These are phyloP conservation scores for Porphyrellus cyaneotinctus DNA, from an alignment of 768 basidiomycete species.

Conservation along the genomic window DNA sequence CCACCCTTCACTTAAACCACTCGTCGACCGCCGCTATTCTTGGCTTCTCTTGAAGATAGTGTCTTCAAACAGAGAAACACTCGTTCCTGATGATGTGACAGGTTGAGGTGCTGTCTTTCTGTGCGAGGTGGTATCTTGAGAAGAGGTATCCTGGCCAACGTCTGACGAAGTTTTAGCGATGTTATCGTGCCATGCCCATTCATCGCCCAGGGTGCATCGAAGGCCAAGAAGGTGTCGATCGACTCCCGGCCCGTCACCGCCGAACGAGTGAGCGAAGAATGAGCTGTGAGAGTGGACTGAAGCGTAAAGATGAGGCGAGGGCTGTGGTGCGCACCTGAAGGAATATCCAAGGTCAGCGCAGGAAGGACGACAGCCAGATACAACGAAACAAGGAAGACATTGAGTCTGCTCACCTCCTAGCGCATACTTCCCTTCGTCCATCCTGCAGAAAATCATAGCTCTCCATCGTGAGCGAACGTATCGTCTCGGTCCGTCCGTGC, in stretches of 20 bases:
- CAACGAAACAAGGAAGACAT: background rate
- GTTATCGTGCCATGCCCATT: conserved; percentile 27
- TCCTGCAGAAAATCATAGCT: conserved; percentile 52
- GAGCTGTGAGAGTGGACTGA: conserved; percentile 62
- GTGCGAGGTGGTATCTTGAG: background rate
- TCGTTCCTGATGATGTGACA: background rate
- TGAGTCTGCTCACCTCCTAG: conserved; percentile 12
- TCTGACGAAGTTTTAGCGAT: background rate
- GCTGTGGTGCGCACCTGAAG: no score
- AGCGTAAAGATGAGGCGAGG: conserved; percentile 41
- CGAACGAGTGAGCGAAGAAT: conserved; percentile 67
- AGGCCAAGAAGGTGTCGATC: conserved; percentile 92
- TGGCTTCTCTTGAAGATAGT: conserved; percentile 67
- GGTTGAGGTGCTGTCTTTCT: background rate
- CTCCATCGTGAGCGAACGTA: conserved; percentile 70
- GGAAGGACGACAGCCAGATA: no score
- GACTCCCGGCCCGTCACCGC: conserved; percentile 81
- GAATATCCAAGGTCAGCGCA: no score
- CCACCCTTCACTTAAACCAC: conserved; percentile 81
- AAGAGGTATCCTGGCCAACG: background rate
- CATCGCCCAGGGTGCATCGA: conserved; percentile 51
- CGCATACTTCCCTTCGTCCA: conserved; percentile 12
- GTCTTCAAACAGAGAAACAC: conserved; percentile 66
- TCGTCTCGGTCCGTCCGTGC: conserved; percentile 86
- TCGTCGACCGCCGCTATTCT: conserved; percentile 87